Evolutionary conservation across 352 stramenopile species (phyloP).

Genomic region (Pythium pyrilobum): DNA sequence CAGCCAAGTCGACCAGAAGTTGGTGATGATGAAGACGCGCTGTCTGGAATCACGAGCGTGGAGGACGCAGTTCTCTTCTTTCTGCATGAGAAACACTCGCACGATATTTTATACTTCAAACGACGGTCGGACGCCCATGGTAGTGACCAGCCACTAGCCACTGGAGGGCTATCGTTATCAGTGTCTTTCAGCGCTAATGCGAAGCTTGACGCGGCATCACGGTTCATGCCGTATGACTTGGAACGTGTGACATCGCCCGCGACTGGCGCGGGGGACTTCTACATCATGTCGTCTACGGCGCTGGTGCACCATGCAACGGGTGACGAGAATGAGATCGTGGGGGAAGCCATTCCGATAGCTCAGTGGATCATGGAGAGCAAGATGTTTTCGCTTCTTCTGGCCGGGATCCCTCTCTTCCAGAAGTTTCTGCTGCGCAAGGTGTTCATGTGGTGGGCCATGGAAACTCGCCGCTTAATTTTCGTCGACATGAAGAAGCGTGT

Average conservation of each 20-base stretch:
- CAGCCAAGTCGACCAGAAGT: not conserved
- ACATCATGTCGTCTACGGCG: conserved; percentile 56
- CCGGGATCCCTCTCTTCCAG: conserved; percentile 67
- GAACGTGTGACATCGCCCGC: conserved; percentile 29
- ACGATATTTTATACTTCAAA: conserved; percentile 67
- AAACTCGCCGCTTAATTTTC: conserved; percentile 36
- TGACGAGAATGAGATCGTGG: conserved; percentile 27
- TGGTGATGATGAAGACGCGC: not conserved
- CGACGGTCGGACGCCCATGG: conserved; percentile 14
- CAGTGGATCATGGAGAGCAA: conserved; percentile 75
- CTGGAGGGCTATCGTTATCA: conserved; percentile 24
- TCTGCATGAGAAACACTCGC: conserved; percentile 57
- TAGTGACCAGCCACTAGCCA: not conserved
- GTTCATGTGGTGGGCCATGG: conserved; percentile 42
- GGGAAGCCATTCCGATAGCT: conserved; percentile 52
- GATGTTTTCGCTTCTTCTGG: conserved; percentile 65
- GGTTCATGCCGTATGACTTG: conserved; percentile 64
- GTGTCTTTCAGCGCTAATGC: conserved; percentile 17
- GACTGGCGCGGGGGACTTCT: conserved; percentile 43
- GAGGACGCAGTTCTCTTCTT: conserved; percentile 74
- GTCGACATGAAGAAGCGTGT: conserved; percentile 33
- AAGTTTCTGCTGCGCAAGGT: conserved; percentile 60
- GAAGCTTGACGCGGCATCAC: not conserved
- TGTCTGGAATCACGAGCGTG: conserved; percentile 23
- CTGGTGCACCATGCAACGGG: conserved; percentile 54